Conservation (phyloP, 2,329 filamentous ascomycete genomes). For the Lecanosticta acicola region DNA sequence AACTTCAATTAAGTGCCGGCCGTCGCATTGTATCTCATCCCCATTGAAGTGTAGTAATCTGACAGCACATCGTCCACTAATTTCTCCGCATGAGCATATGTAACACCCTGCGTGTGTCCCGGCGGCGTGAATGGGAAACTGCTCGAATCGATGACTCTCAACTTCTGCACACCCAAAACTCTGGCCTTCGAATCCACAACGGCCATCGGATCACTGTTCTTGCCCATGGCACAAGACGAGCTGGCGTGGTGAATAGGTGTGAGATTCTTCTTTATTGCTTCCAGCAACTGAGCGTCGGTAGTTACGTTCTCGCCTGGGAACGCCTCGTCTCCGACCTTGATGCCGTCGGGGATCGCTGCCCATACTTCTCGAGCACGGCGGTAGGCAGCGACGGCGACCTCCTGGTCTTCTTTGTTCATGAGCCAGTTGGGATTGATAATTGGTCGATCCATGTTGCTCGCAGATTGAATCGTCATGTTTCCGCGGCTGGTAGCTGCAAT, state of each 20-base stretch:
- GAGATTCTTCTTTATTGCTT: conserved; percentile 23
- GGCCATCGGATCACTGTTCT: conserved; percentile 28
- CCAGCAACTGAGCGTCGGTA: conserved; percentile 42
- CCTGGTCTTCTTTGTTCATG: conserved; percentile 28
- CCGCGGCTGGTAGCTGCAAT: conserved; percentile 34
- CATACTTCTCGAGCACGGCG: conserved; percentile 31
- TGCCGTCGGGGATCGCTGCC: conserved; percentile 13
- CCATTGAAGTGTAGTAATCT: conserved; percentile 2
- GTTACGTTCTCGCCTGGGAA: conserved; percentile 36
- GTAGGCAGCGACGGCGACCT: conserved; percentile 32
- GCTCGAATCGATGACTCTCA: conserved; percentile 37
- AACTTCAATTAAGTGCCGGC: neutral
- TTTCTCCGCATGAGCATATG: conserved; percentile 19
- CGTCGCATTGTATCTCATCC: neutral
- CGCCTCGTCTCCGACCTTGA: conserved; percentile 35
- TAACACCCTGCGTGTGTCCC: conserved; percentile 30
- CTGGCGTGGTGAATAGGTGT: conserved; percentile 15
- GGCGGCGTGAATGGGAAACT: conserved; percentile 33
- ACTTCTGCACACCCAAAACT: conserved; percentile 35
- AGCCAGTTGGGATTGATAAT: conserved; percentile 38
- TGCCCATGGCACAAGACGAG: conserved; percentile 23
- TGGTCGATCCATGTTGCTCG: conserved; percentile 26
- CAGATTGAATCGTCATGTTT: conserved; percentile 31
- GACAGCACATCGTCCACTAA: conserved; percentile 16
- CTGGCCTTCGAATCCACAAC: conserved; percentile 36